Percentiles rank a stretch among this genome's conserved stretches.
Conservation (phyloP, 2,329 filamentous ascomycete genomes). For the Aspergillus sp. region DNA sequence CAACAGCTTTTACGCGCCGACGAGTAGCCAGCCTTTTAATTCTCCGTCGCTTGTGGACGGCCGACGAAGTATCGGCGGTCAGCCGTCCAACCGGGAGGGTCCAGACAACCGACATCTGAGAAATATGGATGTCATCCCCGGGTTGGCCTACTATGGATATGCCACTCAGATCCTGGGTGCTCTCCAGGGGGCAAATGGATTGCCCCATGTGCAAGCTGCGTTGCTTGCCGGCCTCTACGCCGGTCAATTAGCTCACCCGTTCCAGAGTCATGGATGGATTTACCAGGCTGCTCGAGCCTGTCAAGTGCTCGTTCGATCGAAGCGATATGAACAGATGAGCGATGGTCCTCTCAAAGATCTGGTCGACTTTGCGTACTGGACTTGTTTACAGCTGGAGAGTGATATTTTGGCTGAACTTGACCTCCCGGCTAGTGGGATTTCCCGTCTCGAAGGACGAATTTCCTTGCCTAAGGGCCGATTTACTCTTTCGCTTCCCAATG, state of each 20-base stretch:
- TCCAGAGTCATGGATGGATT: conserved; percentile 76
- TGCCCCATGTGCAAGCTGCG: conserved; percentile 77
- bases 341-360: conserved; percentile 48
- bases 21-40: conserved; percentile 11
- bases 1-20: conserved; percentile 14
- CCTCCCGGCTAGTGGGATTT: conserved; percentile 55
- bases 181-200: conserved; percentile 67
- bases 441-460: conserved; percentile 46
- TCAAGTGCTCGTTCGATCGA: conserved; percentile 67
- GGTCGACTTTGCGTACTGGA: conserved; percentile 78
- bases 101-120: conserved; percentile 29
- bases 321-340: conserved; percentile 28
- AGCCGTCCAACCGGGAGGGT: conserved; percentile 9
- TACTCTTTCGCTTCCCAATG: conserved; percentile 25
- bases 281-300: conserved; percentile 53
- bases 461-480: conserved; percentile 32
- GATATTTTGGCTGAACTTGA: conserved; percentile 86
- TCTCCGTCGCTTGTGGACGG: conserved; percentile 12
- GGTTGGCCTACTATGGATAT: conserved; percentile 80
- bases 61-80: conserved; percentile 11
- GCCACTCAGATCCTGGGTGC: conserved; percentile 81
- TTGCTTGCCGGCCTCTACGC: conserved; percentile 83
- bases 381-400: conserved; percentile 86
- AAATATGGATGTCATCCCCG: conserved; percentile 82
- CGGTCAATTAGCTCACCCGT: conserved; percentile 75